phyloP scores from a whole-genome alignment of 148 eudicot genomes.

The Suaeda aralocaspica region DNA sequence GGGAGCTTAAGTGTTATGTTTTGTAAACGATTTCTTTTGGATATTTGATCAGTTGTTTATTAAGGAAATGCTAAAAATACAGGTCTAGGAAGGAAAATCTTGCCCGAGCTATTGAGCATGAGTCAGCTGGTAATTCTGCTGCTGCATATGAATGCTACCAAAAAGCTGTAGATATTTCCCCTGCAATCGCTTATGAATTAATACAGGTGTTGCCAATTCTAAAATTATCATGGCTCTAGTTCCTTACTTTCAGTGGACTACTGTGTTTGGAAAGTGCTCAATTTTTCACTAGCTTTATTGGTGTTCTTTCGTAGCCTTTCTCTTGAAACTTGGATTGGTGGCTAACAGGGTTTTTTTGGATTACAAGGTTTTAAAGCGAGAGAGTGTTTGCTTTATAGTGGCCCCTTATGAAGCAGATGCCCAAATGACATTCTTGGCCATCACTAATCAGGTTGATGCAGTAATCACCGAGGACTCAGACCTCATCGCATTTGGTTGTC shows the following conservation, averaged over 20 bases:
- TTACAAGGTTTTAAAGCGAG: slow-evolving; percentile 69
- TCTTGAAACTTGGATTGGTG: neutral
- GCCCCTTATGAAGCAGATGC: slow-evolving; percentile 99
- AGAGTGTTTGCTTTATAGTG: slow-evolving; percentile 65
- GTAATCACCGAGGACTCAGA: slow-evolving; percentile 96
- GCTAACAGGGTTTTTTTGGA: slow-evolving; percentile 13
- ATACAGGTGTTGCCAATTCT: slow-evolving; percentile 57
- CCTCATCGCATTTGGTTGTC: slow-evolving; percentile 93
- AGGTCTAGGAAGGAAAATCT: slow-evolving; percentile 93
- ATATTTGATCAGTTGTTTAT: neutral
- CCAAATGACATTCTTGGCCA: slow-evolving; percentile 89
- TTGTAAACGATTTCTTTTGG: neutral
- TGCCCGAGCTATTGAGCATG: slow-evolving; percentile 88
- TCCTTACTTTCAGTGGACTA: neutral
- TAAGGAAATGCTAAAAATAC: slow-evolving; percentile 15
- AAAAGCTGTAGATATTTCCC: slow-evolving; percentile 94
- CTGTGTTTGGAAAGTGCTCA: neutral
- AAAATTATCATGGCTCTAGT: neutral
- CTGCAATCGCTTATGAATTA: slow-evolving; percentile 73
- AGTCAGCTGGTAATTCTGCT: slow-evolving; percentile 70
- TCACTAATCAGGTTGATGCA: slow-evolving; percentile 80
- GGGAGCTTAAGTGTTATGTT: neutral
- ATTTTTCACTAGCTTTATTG: neutral
- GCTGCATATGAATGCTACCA: slow-evolving; percentile 94
- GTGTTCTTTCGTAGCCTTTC: neutral